phyloP scores from a whole-genome alignment of 2,329 filamentous ascomycete species.

The Fusarium burgessii region DNA sequence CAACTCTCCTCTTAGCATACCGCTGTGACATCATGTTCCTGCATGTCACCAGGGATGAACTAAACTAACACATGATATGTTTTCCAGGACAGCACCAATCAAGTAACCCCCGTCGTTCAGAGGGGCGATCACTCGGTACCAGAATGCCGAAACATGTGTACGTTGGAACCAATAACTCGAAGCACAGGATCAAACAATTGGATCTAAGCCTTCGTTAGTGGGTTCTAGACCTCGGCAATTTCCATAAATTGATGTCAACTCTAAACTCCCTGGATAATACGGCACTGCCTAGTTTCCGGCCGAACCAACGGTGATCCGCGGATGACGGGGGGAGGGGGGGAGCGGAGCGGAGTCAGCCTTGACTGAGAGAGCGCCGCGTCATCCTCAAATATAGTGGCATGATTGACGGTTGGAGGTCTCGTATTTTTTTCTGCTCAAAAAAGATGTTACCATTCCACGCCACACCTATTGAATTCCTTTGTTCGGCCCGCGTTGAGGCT shows the following conservation, averaged over 20 bases:
- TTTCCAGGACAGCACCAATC: not conserved
- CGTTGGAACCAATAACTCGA: not conserved
- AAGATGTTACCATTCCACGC: not conserved
- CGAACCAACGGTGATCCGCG: not conserved
- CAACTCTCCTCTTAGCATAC: not conserved
- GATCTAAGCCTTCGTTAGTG: not conserved
- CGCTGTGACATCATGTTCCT: constrained; percentile 10
- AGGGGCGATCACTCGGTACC: not conserved
- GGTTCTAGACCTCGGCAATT: not conserved
- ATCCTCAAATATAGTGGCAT: not conserved
- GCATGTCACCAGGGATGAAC: not conserved
- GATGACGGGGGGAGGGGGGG: too few species aligned
- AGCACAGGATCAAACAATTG: constrained; percentile 3
- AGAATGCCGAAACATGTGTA: not conserved
- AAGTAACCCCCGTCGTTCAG: not conserved
- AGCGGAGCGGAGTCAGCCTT: not conserved
- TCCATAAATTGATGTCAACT: not conserved
- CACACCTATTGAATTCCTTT: not conserved
- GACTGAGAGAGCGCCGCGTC: not conserved
- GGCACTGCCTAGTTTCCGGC: not conserved
- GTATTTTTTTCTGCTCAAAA: not conserved
- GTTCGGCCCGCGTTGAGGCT: not conserved
- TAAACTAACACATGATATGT: not conserved
- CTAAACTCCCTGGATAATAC: constrained; percentile 1
- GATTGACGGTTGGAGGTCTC: not conserved